A percentile compares a stretch with the other conserved stretches of the same genome.
phyloP scores from a whole-genome alignment of 2,329 filamentous ascomycete genomes.

The Polytolypa hystricis region DNA sequence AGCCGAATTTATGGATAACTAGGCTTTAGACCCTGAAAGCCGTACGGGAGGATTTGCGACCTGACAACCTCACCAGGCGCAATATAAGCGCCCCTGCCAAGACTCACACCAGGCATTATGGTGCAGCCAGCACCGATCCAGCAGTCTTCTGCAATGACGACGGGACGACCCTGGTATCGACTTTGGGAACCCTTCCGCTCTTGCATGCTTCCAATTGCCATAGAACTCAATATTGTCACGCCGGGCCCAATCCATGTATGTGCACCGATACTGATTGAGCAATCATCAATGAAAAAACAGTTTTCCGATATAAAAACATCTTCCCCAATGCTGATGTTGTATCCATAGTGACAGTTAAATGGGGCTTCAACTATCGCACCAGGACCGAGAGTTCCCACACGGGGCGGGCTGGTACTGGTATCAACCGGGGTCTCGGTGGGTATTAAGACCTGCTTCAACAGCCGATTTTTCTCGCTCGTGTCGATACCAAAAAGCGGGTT shows the following conservation, averaged over 20 bases:
- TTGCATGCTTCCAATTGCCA: conserved; percentile 60
- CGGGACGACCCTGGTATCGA: conserved; percentile 56
- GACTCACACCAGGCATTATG: conserved; percentile 40
- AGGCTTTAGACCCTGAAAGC: conserved; percentile 32
- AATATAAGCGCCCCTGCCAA: conserved; percentile 33
- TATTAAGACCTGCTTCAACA: conserved; percentile 29
- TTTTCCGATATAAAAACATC: conserved; percentile 73
- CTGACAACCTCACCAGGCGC: conserved; percentile 35
- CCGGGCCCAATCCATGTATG: conserved; percentile 61
- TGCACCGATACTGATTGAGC: conserved; percentile 68
- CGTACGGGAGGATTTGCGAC: conserved; percentile 32
- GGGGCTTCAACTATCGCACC: conserved; percentile 73
- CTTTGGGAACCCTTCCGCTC: conserved; percentile 63
- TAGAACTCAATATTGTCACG: conserved; percentile 73
- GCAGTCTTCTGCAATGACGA: conserved; percentile 65
- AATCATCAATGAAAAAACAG: conserved; percentile 80
- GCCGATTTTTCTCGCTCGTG: conserved; percentile 30
- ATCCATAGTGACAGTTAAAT: conserved; percentile 89
- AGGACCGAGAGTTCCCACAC: conserved; percentile 54
- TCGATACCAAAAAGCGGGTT: conserved; percentile 65
- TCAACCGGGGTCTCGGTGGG: conserved; percentile 27
- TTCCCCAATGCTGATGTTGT: conserved; percentile 81
- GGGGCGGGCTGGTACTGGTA: conserved; percentile 41
- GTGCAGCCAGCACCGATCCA: conserved; percentile 53
- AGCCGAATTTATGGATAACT: conserved; percentile 24